These are phyloP conservation scores for Pascua guehoae DNA, from an alignment of 1,284 basidiomycete species.

Conservation along the genomic window DNA sequence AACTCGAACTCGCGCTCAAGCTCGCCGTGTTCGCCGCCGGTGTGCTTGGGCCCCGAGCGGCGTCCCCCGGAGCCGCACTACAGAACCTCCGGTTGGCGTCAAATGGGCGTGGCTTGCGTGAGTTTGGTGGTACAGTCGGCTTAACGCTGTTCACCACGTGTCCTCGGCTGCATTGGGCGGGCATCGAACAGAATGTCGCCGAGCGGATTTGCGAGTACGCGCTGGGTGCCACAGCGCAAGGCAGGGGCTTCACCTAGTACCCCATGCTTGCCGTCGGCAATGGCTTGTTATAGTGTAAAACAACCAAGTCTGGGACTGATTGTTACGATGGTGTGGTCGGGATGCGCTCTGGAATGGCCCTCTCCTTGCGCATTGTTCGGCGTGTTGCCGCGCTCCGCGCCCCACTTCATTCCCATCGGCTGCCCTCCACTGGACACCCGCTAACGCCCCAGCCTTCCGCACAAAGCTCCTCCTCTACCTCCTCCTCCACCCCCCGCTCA, in stretches of 20 bases:
- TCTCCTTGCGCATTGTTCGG: no score
- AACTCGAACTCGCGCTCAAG: slow-evolving; percentile 72
- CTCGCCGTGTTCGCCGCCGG: slow-evolving; percentile 79
- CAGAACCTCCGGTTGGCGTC: slow-evolving; percentile 65
- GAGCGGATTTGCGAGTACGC: no score
- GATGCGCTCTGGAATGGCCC: no score
- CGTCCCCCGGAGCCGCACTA: slow-evolving; percentile 78
- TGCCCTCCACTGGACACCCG: no score
- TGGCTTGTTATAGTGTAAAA: no score
- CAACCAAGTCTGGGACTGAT: no score
- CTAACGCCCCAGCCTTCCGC: slow-evolving; percentile 36
- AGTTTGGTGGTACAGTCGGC: slow-evolving; percentile 1
- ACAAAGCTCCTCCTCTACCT: slow-evolving; percentile 65
- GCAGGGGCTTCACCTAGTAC: no score
- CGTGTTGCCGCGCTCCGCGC: no score
- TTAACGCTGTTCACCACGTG: slow-evolving; percentile 53
- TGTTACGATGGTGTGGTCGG: no score
- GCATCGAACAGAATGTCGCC: not conserved
- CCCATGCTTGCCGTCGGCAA: no score
- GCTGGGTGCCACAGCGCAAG: no score
- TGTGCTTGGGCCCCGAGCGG: slow-evolving; percentile 75
- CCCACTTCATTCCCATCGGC: no score
- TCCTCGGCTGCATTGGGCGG: slow-evolving; percentile 44
- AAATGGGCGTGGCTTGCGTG: slow-evolving; percentile 6
- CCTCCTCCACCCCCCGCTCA: slow-evolving; percentile 60